A percentile compares a stretch with the other conserved stretches of the same genome.
Conservation (phyloP, 2,329 filamentous ascomycete species). For the Pseudovirgaria hyperparasitica region DNA sequence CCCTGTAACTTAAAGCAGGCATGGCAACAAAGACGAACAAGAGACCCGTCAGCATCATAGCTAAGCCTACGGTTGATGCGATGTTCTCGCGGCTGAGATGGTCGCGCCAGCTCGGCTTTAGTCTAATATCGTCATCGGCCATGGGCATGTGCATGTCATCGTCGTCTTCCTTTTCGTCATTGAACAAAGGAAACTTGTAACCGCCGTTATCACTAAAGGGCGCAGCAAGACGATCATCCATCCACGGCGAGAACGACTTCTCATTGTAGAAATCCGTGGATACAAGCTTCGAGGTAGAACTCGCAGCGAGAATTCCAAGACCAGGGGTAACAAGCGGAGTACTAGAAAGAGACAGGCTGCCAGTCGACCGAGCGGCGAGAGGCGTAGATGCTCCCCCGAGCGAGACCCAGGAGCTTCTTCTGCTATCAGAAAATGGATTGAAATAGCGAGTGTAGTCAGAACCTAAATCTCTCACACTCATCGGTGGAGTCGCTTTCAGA, state of each 20-base stretch:
- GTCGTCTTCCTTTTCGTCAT: slow-evolving; percentile 39
- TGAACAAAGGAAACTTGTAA: slow-evolving; percentile 32
- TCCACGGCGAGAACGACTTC: slow-evolving; percentile 24
- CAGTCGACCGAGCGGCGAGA: too few species aligned
- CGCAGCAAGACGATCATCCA: slow-evolving; percentile 35
- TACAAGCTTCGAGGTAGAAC: slow-evolving; percentile 15
- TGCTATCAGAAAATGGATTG: slow-evolving; percentile 17
- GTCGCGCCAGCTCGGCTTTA: slow-evolving; percentile 30
- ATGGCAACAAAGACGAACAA: slow-evolving; percentile 38
- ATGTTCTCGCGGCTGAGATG: slow-evolving; percentile 32
- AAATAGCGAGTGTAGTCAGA: slow-evolving; percentile 24
- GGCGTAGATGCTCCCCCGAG: slow-evolving; percentile 4
- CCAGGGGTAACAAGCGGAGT: slow-evolving; percentile 10
- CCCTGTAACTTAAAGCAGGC: slow-evolving; percentile 35
- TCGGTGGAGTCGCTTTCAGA: slow-evolving; percentile 11
- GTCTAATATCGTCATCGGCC: slow-evolving; percentile 34
- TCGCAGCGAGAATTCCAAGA: slow-evolving; percentile 5
- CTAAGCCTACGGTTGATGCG: slow-evolving; percentile 28
- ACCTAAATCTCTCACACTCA: slow-evolving; percentile 18
- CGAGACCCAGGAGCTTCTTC: slow-evolving; percentile 7
- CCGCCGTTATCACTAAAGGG: slow-evolving; percentile 30
- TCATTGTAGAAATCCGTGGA: slow-evolving; percentile 12
- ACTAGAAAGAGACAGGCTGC: slow-evolving; percentile 4
- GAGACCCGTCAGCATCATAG: slow-evolving; percentile 34
- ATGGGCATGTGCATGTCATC: slow-evolving; percentile 42